Conservation (phyloP, 495 filamentous ascomycete genomes). For the Rostrohypoxylon terebratum region DNA sequence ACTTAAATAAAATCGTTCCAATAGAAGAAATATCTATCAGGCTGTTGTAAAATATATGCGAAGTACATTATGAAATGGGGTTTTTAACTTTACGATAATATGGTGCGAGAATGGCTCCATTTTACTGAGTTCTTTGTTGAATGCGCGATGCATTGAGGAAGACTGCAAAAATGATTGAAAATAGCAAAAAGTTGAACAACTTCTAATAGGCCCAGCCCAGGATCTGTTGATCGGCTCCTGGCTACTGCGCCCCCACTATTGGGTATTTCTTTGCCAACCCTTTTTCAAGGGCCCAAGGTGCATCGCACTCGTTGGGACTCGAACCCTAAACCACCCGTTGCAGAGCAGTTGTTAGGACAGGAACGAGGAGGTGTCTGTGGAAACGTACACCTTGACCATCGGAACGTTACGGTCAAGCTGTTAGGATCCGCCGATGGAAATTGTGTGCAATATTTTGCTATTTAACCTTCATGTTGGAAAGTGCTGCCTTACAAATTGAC, state of each 20-base stretch:
- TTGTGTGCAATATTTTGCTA: neutral
- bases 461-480: neutral
- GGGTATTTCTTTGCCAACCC: neutral
- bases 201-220: neutral
- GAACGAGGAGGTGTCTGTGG: neutral
- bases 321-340: neutral
- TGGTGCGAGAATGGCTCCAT: too few relatives aligned
- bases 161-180: neutral
- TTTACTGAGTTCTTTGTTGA: neutral
- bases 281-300: neutral
- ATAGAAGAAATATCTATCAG: too few relatives aligned
- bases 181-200: neutral
- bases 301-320: neutral
- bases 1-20: neutral
- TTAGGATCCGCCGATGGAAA: neutral
- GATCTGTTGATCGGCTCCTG: neutral
- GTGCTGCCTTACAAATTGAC: neutral
- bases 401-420: neutral
- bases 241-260: neutral
- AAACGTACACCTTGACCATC: neutral
- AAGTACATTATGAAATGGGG: too few relatives aligned
- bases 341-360: neutral
- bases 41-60: too few relatives aligned
- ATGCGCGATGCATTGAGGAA: neutral
- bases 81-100: too few relatives aligned